phyloP scores from a whole-genome alignment of 202 grass and related monocot genomes.

The Tripidium arundinaceum region DNA sequence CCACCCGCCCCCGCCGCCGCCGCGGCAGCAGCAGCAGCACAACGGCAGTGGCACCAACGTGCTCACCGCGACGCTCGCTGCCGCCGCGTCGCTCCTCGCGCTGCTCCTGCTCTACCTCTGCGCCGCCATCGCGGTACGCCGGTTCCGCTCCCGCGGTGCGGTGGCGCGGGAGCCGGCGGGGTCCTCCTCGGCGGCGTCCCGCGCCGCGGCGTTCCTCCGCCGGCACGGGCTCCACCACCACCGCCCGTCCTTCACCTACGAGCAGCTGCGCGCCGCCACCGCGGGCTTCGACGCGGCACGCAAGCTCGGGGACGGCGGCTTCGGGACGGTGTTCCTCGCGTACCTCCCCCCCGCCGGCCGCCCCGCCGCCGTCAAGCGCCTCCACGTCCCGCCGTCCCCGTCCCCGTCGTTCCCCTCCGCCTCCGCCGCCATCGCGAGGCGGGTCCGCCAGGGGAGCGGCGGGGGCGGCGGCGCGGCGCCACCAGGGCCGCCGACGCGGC shows the following conservation, averaged over 20 bases:
- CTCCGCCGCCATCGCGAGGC: slow-evolving; percentile 48
- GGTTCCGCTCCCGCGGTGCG: not conserved
- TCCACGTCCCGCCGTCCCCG: too few relatives aligned
- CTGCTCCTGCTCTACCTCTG: slow-evolving; percentile 61
- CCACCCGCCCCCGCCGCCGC: too few relatives aligned
- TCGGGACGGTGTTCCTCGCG: too few relatives aligned
- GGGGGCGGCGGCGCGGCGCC: too few relatives aligned
- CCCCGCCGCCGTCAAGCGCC: slow-evolving; percentile 66
- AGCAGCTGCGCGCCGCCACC: too few relatives aligned
- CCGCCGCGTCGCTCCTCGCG: slow-evolving; percentile 37
- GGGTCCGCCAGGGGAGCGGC: too few relatives aligned
- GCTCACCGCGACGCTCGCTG: too few relatives aligned
- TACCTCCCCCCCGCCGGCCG: slow-evolving; percentile 48
- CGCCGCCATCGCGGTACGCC: slow-evolving; percentile 32
- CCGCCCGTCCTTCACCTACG: too few relatives aligned
- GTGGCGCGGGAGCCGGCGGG: not conserved
- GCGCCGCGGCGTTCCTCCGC: slow-evolving; percentile 50
- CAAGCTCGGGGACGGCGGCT: too few relatives aligned
- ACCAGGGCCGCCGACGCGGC: too few relatives aligned
- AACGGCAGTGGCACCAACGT: not conserved
- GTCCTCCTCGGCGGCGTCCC: slow-evolving; percentile 22
- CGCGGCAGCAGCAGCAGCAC: not conserved
- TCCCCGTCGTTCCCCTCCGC: too few relatives aligned
- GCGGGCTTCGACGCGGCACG: too few relatives aligned
- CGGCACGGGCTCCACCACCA: slow-evolving; percentile 53